These are phyloP conservation scores for Blechomonas ayalai DNA, from an alignment of 208 protist genomes.

Conservation along the genomic window DNA sequence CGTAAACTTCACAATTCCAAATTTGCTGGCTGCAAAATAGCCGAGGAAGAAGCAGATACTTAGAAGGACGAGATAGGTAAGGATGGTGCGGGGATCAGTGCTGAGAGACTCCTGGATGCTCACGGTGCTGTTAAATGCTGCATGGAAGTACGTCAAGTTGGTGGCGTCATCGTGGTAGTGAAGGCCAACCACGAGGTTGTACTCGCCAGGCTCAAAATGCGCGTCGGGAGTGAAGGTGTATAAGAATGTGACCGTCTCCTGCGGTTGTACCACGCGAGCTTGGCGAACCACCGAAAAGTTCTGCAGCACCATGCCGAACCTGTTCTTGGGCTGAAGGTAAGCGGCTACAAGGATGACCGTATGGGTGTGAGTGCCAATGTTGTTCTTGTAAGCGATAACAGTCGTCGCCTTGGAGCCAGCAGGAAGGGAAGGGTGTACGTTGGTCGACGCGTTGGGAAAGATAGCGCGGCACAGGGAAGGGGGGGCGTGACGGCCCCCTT, in stretches of 20 bases:
- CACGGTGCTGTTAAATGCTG: conserved; percentile 73
- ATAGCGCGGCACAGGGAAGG: conserved; percentile 29
- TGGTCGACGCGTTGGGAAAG: conserved; percentile 39
- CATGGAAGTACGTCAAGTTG: conserved; percentile 57
- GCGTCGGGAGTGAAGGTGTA: conserved; percentile 75
- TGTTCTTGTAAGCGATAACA: conserved; percentile 70
- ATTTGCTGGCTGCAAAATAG: conserved; percentile 36
- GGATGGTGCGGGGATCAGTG: conserved; percentile 70
- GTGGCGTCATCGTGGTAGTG: conserved; percentile 55
- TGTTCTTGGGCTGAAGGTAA: conserved; percentile 35
- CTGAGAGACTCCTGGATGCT: conserved; percentile 52
- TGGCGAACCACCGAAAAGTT: conserved; percentile 88
- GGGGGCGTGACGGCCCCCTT: background rate
- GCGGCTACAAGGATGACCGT: conserved; percentile 48
- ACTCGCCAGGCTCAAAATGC: conserved; percentile 66
- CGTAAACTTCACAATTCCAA: conserved; percentile 44
- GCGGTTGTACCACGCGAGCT: conserved; percentile 39
- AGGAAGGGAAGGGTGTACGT: conserved; percentile 29
- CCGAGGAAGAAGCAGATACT: conserved; percentile 35
- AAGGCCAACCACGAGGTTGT: conserved; percentile 77
- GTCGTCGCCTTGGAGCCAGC: conserved; percentile 33
- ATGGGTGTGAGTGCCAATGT: conserved; percentile 18
- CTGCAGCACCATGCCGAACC: conserved; percentile 46
- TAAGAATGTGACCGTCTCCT: conserved; percentile 65
- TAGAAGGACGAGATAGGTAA: conserved; percentile 80